phyloP scores from a whole-genome alignment of 208 protist genomes.

The Borovskyia barvae region DNA sequence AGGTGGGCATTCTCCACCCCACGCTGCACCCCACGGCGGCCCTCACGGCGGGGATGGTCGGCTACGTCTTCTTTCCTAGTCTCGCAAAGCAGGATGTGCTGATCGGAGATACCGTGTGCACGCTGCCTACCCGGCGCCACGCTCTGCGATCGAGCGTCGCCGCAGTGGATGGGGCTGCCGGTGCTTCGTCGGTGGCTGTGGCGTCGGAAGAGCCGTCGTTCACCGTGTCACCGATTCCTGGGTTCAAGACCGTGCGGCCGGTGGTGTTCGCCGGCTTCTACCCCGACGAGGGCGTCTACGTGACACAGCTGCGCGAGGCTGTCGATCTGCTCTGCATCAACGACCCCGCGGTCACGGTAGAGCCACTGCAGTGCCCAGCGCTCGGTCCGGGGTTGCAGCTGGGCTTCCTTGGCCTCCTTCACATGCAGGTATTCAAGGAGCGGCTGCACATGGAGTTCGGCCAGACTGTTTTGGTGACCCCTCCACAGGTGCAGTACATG shows the following conservation, averaged over 20 bases:
- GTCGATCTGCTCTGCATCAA: conserved; percentile 94
- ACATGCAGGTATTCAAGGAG: conserved; percentile 98
- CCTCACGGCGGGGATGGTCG: conserved; percentile 94
- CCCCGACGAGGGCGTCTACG: conserved; percentile 86
- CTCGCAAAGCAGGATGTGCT: conserved; percentile 82
- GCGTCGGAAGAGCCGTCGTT: not conserved
- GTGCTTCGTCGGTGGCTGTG: not conserved
- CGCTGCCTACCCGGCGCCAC: conserved; percentile 54
- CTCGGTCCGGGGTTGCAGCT: conserved; percentile 93
- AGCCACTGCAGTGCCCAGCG: conserved; percentile 80
- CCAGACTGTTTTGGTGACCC: conserved; percentile 91
- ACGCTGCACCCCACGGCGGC: conserved; percentile 76
- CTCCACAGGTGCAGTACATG: conserved; percentile 92
- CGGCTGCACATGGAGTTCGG: conserved; percentile 93
- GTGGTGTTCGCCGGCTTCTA: conserved; percentile 97
- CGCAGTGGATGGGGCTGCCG: not conserved
- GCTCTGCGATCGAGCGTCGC: conserved; percentile 20
- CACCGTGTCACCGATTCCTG: conserved; percentile 36
- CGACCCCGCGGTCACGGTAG: conserved; percentile 90
- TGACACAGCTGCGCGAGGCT: conserved; percentile 86
- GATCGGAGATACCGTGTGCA: conserved; percentile 95
- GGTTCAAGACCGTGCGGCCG: conserved; percentile 81
- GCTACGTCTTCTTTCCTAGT: conserved; percentile 92
- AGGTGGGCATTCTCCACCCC: conserved; percentile 95
- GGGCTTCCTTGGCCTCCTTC: conserved; percentile 97